Conservation (phyloP, 768 basidiomycete species). For the Trametes punicea region DNA sequence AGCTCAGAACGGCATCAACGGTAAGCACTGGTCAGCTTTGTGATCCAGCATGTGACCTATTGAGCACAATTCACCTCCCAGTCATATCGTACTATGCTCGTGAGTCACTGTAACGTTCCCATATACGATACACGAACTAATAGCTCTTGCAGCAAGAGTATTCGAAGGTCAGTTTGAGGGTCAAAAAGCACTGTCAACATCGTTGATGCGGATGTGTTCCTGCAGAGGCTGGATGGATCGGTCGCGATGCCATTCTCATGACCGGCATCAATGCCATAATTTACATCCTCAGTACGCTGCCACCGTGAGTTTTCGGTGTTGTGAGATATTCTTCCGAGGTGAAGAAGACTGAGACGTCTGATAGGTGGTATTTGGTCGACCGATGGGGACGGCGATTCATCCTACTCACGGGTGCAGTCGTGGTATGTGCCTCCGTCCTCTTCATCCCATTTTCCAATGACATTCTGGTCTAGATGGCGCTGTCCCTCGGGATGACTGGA, state of each 20-base stretch:
- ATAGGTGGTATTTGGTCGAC: constrained; percentile 92
- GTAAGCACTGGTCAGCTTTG: constrained; percentile 37
- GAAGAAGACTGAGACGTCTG: not conserved
- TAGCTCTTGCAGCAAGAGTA: constrained; percentile 60
- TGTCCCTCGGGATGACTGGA: constrained; percentile 75
- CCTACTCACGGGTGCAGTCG: constrained; percentile 78
- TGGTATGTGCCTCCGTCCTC: constrained; percentile 45
- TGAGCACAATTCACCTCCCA: constrained; percentile 27
- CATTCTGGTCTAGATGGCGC: constrained; percentile 60
- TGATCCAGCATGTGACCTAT: not conserved
- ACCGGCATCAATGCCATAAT: constrained; percentile 89
- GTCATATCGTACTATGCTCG: constrained; percentile 95
- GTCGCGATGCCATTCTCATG: constrained; percentile 92
- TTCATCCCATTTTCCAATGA: not conserved
- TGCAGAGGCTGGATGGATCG: constrained; percentile 92
- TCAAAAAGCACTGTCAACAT: not conserved
- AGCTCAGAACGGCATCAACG: constrained; percentile 88
- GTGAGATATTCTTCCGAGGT: not conserved
- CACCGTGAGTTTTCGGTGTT: constrained; percentile 54
- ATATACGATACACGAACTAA: not conserved
- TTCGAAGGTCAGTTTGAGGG: constrained; percentile 81
- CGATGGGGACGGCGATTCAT: constrained; percentile 87
- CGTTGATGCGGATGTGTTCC: constrained; percentile 10
- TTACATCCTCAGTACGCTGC: constrained; percentile 75
- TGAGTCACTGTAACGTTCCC: constrained; percentile 39